Conservation (phyloP, 164 flowering plant genomes). For the Umbilicus rupestris region DNA sequence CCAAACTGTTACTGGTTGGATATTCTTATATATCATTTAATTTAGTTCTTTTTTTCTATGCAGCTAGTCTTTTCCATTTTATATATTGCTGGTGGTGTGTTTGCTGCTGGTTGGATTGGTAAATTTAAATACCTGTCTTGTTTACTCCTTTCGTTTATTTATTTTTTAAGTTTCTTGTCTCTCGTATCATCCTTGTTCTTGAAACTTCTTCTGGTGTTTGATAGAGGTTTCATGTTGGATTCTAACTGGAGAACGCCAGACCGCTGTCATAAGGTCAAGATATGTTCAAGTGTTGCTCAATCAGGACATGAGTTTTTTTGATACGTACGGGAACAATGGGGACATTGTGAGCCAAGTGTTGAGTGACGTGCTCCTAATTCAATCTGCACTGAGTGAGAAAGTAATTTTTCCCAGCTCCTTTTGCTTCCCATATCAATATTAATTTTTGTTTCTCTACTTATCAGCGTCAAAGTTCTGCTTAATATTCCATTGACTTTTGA, state of each 20-base stretch:
- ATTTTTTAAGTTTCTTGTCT: too few species aligned
- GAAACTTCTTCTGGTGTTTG: constrained; percentile 17
- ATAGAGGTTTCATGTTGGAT: constrained; percentile 99
- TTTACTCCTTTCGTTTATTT: not conserved
- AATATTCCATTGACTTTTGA: too few species aligned
- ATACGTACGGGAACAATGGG: constrained; percentile 94
- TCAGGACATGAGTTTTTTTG: constrained; percentile 97
- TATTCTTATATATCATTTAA: not conserved
- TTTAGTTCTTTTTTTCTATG: constrained; percentile 19
- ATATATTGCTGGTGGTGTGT: constrained; percentile 80
- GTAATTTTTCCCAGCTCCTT: constrained; percentile 25
- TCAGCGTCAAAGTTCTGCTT: too few species aligned
- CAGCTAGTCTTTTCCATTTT: constrained; percentile 75
- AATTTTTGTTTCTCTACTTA: not conserved
- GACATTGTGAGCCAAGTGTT: constrained; percentile 98
- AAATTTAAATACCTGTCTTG: constrained; percentile 16
- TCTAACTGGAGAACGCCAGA: constrained; percentile 95
- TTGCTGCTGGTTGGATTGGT: constrained; percentile 98
- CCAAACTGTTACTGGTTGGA: not conserved
- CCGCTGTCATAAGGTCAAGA: constrained; percentile 92
- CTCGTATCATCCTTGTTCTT: not conserved
- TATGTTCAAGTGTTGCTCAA: constrained; percentile 91
- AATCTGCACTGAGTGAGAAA: constrained; percentile 97
- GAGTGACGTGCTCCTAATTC: constrained; percentile 92
- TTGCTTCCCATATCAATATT: not conserved